A percentile compares a stretch with the other conserved stretches of the same genome.
These are phyloP conservation scores for Lentinula lateritia DNA, from an alignment of 768 basidiomycete genomes.

Conservation along the genomic window DNA sequence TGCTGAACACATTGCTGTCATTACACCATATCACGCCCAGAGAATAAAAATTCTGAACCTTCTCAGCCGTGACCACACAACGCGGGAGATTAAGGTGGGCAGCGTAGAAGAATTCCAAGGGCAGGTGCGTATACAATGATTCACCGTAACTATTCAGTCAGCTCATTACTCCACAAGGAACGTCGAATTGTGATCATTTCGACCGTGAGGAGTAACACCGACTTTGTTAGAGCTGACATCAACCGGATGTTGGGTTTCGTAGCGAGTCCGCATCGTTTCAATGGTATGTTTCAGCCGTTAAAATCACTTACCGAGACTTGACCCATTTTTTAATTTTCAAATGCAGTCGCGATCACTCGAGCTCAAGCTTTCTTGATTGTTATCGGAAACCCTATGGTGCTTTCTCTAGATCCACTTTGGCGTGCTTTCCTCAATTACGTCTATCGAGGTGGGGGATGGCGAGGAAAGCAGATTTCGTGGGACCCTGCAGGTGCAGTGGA, in stretches of 20 bases:
- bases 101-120: constrained; percentile 71
- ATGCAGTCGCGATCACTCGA: constrained; percentile 50
- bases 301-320: neutral
- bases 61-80: constrained; percentile 22
- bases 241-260: constrained; percentile 55
- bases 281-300: constrained; percentile 20
- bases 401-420: constrained; percentile 62
- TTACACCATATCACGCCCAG: constrained; percentile 65
- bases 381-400: constrained; percentile 52
- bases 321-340: neutral
- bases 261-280: constrained; percentile 42
- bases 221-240: constrained; percentile 45
- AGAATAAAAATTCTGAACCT: constrained; percentile 42
- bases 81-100: constrained; percentile 49
- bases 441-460: constrained; percentile 49
- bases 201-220: constrained; percentile 49
- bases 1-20: constrained; percentile 58
- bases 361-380: constrained; percentile 56
- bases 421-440: constrained; percentile 55
- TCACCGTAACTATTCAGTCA: neutral
- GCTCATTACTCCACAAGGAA: constrained; percentile 31
- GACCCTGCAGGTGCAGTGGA: constrained; percentile 32
- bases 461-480: constrained; percentile 45
- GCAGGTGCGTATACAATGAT: constrained; percentile 31
- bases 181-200: constrained; percentile 53